Base-by-base conservation (phyloP, 768 basidiomycete genomes). In the Pisolithus tinctorius region DNA sequence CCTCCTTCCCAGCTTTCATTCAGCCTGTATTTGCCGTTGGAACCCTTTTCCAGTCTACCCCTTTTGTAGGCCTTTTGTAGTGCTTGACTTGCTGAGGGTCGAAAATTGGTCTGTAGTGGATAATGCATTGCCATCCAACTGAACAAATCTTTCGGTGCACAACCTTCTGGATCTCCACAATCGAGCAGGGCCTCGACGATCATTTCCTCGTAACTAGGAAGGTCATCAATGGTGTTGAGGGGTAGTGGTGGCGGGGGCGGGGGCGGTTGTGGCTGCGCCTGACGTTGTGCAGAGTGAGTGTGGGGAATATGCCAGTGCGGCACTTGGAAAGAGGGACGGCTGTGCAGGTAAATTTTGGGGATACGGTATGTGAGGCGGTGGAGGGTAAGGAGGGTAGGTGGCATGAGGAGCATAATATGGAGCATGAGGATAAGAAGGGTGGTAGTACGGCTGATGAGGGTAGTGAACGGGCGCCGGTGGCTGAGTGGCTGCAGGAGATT, bases 151-250 rank as follows among this genome's bases (percentile, higher is more conserved):
- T 88, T 92, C n/a, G 91, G 91, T 6, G 83, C 83, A 50, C 80
- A 79, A 16, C 91, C 91, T 43, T 93, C 86, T 1, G 81, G 73
- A 51, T 89, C 87, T 6, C 69, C 72, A 40, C 79, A 75, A 50
- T 84, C 85, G 13, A 72, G 67, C 25, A 93, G 70, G 1, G 88
- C 89, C 61, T 88, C 86, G 10, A 85, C 86, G 16, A 93, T 87
- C 91, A 93, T 93, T 55, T 93, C 90, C 61, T 93, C 90, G 51
- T 93, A 93, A 56, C 85, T 87, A 6, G 90, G 90, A 45, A 93
- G 73, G 58, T 89, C 79, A n/a, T 76, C 77, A 0, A 64, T 49
- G 26, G 50, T 57, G 34, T 46, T 60, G 17, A 54, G 56, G 1
- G 64, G 54, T 34, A 64, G 54, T 31, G 56, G 58, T 1, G 55